phyloP scores from a whole-genome alignment of 306 rosid species.

The Lathyrus aphaca region DNA sequence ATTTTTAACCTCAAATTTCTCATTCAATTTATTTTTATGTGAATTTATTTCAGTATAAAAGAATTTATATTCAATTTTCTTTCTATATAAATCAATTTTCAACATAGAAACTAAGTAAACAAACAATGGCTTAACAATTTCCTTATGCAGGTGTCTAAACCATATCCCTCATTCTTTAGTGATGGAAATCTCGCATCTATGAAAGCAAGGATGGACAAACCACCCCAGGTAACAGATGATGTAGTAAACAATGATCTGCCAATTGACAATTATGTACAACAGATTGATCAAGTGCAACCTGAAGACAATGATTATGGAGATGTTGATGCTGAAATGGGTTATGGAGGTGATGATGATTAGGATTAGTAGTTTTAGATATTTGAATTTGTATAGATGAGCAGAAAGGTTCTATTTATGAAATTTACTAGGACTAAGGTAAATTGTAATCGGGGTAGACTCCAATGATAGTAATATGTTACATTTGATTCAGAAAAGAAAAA shows the following conservation, averaged over 20 bases:
- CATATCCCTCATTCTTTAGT: conserved; percentile 68
- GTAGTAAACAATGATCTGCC: neutral
- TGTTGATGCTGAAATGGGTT: neutral
- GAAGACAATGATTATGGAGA: conserved; percentile 41
- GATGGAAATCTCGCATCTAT: conserved; percentile 63
- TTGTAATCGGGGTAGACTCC: neutral
- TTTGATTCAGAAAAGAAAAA: too few relatives aligned
- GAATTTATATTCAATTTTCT: neutral
- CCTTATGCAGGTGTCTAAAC: conserved; percentile 66
- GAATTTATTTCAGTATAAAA: neutral
- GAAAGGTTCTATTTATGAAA: neutral
- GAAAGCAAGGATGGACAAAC: conserved; percentile 36
- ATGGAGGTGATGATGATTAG: conserved; percentile 37
- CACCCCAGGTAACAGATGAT: conserved; percentile 1
- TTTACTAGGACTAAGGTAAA: neutral
- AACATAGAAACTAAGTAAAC: neutral
- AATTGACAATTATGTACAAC: conserved; percentile 17
- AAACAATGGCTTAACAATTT: conserved; percentile 3
- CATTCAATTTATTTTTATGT: too few relatives aligned
- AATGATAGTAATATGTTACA: neutral
- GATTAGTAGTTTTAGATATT: neutral
- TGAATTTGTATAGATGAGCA: conserved; percentile 17
- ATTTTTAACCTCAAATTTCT: conserved; percentile 7
- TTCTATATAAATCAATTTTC: neutral
- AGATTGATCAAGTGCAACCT: conserved; percentile 32